Base-by-base conservation (phyloP, 177 flowering plant species). In the Vitis hybrid region DNA sequence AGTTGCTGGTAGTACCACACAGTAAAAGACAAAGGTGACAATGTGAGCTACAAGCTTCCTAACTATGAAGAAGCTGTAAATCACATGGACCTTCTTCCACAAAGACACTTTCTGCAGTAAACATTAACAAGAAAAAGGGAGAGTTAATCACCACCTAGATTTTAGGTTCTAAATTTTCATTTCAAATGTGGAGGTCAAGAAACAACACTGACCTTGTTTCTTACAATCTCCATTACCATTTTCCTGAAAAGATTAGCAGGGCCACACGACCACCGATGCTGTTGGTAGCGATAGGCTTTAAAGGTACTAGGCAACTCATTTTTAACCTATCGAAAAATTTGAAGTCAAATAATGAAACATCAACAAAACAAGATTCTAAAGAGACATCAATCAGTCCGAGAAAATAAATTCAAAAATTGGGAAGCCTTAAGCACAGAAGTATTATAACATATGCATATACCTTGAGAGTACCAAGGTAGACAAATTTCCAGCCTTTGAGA, bases 251-350 rank as follows among this genome's bases (percentile, higher is more conserved):
- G 90, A 78, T 93, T 93, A 9, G 98, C 98, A 57, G 98, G 98
- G 62, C 98, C 98, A 69, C 98, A 93, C 3, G 98, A 93, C 98
- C 98, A 93, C 6, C 98, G 74, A 61, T 93, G 98, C 70, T 93
- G 98, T 66, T 93, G 98, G 61, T 81, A 90, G 0, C 98, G 87
- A 59, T 78, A 93, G 2, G 98, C 98, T 80, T 91, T 91, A 76
- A 93, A 89, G 30, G 97, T 91, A 73, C 98, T 93, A 1, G 98
- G 98, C 74, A 93, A 71, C 74, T 93, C 98, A 80, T 83, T 93
- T 83, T 93, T 93, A 68, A 93, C 98, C 98, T 93, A 52, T n/a
- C 46, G 63, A 58, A 2, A 46, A 57, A 56, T 35, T 3, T 46
- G 24, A 40, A 32, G 4, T 13, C 27, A 35, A 13, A 40, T 35